Evolutionary conservation across 371 early-diverging fungal species (phyloP).

Genomic region (Mucor lusitanicus): DNA sequence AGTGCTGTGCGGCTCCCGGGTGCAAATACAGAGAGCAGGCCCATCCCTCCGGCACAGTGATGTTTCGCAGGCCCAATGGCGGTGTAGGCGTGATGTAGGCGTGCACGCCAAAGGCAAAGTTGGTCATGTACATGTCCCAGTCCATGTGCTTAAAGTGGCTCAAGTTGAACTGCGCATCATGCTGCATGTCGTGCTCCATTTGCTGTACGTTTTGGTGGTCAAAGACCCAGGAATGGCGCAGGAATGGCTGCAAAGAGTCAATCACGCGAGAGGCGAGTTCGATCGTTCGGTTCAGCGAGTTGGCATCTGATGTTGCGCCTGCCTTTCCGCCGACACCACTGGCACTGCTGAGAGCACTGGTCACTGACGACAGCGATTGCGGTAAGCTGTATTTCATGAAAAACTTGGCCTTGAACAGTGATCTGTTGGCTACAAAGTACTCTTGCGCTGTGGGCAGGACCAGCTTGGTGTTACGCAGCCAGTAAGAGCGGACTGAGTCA

Average conservation of each 20-base stretch:
- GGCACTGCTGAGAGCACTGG: slow-evolving; percentile 19
- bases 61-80: slow-evolving; percentile 32
- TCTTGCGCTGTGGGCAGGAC: slow-evolving; percentile 34
- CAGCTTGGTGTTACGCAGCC: slow-evolving; percentile 43
- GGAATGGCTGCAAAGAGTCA: slow-evolving; percentile 42
- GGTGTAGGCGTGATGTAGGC: slow-evolving; percentile 37
- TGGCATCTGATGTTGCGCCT: slow-evolving; percentile 10
- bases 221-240: slow-evolving; percentile 40
- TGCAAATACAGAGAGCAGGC: slow-evolving; percentile 46
- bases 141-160: slow-evolving; percentile 19
- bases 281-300: slow-evolving; percentile 28
- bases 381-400: slow-evolving; percentile 46
- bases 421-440: slow-evolving; percentile 41
- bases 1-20: slow-evolving; percentile 23
- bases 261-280: slow-evolving; percentile 37
- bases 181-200: slow-evolving; percentile 19
- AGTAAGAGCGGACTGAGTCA: slow-evolving; percentile 39
- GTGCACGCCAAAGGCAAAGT: slow-evolving; percentile 48
- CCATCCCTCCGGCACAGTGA: slow-evolving; percentile 42
- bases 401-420: slow-evolving; percentile 39
- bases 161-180: slow-evolving; percentile 30
- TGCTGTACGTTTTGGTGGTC: slow-evolving; percentile 37
- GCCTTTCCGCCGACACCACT: slow-evolving; percentile 10
- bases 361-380: slow-evolving; percentile 34
- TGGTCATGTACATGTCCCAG: slow-evolving; percentile 46